A percentile compares a stretch with the other conserved stretches of the same genome.
These are phyloP conservation scores for Groenewaldozyma sp. DNA, from an alignment of 1,139 yeast species.

Conservation along the genomic window DNA sequence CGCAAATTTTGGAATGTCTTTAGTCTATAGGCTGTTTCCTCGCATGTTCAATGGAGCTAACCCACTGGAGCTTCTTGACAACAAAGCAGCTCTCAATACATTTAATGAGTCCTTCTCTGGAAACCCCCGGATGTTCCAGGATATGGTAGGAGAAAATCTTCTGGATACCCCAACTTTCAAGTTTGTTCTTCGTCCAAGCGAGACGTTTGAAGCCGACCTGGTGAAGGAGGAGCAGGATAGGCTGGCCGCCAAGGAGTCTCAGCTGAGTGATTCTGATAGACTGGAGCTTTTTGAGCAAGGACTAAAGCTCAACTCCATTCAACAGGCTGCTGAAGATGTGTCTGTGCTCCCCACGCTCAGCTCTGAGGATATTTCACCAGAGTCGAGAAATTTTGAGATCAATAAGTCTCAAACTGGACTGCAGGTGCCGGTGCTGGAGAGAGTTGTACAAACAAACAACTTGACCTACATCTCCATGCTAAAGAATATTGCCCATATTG, in stretches of 20 bases:
- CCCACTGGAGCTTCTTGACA: conserved; percentile 57
- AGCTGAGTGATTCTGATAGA: conserved; percentile 48
- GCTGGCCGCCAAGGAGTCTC: conserved; percentile 37
- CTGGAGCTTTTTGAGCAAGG: conserved; percentile 55
- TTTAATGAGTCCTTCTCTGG: conserved; percentile 52
- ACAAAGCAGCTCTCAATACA: conserved; percentile 47
- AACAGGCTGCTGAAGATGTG: conserved; percentile 55
- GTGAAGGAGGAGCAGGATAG: conserved; percentile 48
- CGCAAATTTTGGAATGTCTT: conserved; percentile 80
- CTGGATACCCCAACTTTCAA: conserved; percentile 49
- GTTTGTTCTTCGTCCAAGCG: conserved; percentile 69
- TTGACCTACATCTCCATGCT: conserved; percentile 18
- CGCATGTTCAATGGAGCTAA: conserved; percentile 76
- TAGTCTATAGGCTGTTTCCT: conserved; percentile 65
- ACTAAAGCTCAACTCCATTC: conserved; percentile 48
- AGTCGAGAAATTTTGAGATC: conserved; percentile 37
- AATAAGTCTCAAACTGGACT: conserved; percentile 9
- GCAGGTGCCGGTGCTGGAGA: neutral
- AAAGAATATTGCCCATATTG: conserved; percentile 37
- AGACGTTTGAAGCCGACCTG: conserved; percentile 41
- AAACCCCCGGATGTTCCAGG: conserved; percentile 48
- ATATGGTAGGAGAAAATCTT: conserved; percentile 46
- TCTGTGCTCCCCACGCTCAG: conserved; percentile 72
- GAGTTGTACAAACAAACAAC: conserved; percentile 22
- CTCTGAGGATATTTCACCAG: conserved; percentile 59